Evolutionary conservation across 306 rosid species (phyloP).

Genomic region (Vigna trinervia): DNA sequence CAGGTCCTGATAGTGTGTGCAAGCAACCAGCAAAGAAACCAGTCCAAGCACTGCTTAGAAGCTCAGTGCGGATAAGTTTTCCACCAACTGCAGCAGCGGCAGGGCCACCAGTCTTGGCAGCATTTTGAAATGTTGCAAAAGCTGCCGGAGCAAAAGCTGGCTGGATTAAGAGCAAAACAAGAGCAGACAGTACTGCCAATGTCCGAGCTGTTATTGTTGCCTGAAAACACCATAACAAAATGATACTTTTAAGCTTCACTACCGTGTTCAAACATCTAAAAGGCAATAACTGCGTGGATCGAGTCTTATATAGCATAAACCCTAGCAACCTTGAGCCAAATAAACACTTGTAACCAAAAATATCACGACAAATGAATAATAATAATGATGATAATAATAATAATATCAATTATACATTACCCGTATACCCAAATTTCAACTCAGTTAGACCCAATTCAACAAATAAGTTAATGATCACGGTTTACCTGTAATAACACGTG

Average conservation of each 20-base stretch:
- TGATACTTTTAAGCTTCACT: slow-evolving; percentile 27
- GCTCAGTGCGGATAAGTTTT: slow-evolving; percentile 73
- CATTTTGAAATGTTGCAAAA: slow-evolving; percentile 70
- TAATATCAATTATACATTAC: not conserved
- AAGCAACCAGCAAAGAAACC: slow-evolving; percentile 96
- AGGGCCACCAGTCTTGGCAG: slow-evolving; percentile 69
- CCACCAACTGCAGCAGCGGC: slow-evolving; percentile 71
- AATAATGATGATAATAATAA: not conserved
- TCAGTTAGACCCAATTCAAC: slow-evolving; percentile 1
- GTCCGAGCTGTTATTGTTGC: slow-evolving; percentile 61
- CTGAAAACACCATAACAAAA: slow-evolving; percentile 46
- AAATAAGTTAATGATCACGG: not conserved
- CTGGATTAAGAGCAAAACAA: slow-evolving; percentile 70
- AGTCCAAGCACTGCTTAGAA: slow-evolving; percentile 90
- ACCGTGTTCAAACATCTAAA: not conserved
- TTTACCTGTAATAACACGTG: not conserved
- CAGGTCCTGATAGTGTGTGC: slow-evolving; percentile 99
- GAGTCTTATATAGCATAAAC: slow-evolving; percentile 11
- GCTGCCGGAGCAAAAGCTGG: slow-evolving; percentile 88
- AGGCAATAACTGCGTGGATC: not conserved
- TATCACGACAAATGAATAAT: not conserved
- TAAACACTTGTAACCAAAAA: not conserved
- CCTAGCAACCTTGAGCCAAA: slow-evolving; percentile 1
- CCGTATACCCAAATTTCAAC: slow-evolving; percentile 13
- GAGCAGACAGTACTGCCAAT: slow-evolving; percentile 65